These are phyloP conservation scores for Lecanicillium sp. DNA, from an alignment of 2,329 filamentous ascomycete genomes.

Conservation along the genomic window DNA sequence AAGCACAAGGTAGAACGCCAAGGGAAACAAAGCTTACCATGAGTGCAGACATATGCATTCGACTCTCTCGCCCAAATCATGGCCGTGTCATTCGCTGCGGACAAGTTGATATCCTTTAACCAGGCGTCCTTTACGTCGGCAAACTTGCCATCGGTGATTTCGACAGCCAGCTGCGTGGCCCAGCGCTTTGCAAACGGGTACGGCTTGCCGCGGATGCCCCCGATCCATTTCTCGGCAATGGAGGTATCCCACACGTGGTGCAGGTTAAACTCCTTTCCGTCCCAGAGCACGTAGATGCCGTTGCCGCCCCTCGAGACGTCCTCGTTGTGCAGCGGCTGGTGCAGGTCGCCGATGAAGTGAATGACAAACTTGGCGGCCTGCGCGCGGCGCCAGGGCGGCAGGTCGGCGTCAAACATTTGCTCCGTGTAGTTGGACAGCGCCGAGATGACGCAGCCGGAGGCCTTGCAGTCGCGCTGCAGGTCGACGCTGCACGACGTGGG, in stretches of 20 bases:
- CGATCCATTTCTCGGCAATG: conserved; percentile 58
- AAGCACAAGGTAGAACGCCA: no score
- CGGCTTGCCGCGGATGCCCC: conserved; percentile 41
- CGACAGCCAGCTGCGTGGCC: conserved; percentile 45
- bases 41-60: conserved; percentile 54
- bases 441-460: conserved; percentile 52
- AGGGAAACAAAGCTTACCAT: conserved; percentile 36
- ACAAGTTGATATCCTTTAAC: conserved; percentile 49
- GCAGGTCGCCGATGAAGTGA: conserved; percentile 64
- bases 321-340: conserved; percentile 62
- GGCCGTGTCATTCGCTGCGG: conserved; percentile 45
- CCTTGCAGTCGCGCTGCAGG: conserved; percentile 54
- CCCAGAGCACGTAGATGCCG: conserved; percentile 56
- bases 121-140: conserved; percentile 40
- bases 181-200: conserved; percentile 45
- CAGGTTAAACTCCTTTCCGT: conserved; percentile 51
- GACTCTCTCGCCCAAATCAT: conserved; percentile 57
- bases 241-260: conserved; percentile 68
- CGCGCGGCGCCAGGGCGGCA: conserved; percentile 38
- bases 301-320: conserved; percentile 60
- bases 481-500: conserved; percentile 50
- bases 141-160: conserved; percentile 51
- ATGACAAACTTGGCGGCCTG: conserved; percentile 60
- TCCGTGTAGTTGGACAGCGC: conserved; percentile 55
- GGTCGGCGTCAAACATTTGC: conserved; percentile 38